Evolutionary conservation across 805 yeast genomes (phyloP), one percentile per base, ranked within the genome.

Genomic region (Candida nitratophila): DNA sequence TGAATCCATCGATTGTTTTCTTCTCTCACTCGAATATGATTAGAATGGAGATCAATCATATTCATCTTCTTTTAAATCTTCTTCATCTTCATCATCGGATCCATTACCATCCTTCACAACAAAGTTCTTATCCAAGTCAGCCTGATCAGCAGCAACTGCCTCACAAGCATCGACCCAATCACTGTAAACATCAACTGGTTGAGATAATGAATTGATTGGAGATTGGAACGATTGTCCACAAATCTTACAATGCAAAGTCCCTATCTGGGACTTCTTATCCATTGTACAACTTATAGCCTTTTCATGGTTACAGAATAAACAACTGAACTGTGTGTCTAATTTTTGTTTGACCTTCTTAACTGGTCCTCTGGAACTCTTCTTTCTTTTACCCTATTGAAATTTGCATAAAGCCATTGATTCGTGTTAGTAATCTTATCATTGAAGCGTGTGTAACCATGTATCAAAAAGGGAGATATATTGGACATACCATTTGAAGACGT

Each of bases 141-240:
- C 54, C 39, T 55, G 60, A 68, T 83, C 87, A 51, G 84, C 86
- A 0, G 91, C 93, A 42, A 86, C 83, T 30, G 86, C 88, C 56
- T 85, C 95, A 65, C 91, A 86, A 1, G 98, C 98, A 69, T 91
- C 99, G 43, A 88, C 88, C 99, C 99, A 91, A 62, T 91, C 98
- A 40, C 95, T 83, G 60, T 91, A 91, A 15, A 91, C 85, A 65
- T 91, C 99, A 36, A 91, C 89, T 0, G 99, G 96, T 46, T 86
- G 96, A 15, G 88, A 79, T 42, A 84, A 69, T 3, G 87, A 77
- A 61, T 87, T 87, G 53, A 90, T 87, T 39, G 89, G 79, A 4
- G 95, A 79, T 62, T 90, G 97, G 70, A 93, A 91, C 33, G 79
- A 76, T 63, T 90, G 97, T 0, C 97, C 97, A 61, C 99, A 91